These are phyloP conservation scores for Diatrype stigma DNA, from an alignment of 2,329 filamentous ascomycete genomes.

Conservation along the genomic window DNA sequence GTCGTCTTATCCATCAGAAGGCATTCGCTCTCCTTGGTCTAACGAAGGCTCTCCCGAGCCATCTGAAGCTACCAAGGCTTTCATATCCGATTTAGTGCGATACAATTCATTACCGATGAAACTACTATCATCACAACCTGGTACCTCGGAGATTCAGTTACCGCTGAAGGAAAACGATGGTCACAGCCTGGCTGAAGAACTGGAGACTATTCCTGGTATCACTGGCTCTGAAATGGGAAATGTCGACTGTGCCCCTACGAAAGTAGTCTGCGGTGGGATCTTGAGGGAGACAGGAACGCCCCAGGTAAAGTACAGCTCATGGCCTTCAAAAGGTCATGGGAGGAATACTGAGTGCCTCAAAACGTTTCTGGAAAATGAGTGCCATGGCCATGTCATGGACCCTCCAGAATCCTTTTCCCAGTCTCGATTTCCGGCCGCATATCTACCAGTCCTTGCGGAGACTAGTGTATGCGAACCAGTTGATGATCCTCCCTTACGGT, in stretches of 20 bases:
- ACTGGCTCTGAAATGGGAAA: too few species aligned
- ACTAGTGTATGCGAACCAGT: not conserved
- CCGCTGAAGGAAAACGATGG: not conserved
- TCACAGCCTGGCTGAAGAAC: not conserved
- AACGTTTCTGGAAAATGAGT: not conserved
- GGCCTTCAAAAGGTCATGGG: not conserved
- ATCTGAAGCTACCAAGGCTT: conserved; percentile 9
- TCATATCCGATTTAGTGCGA: conserved; percentile 11
- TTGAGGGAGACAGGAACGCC: not conserved
- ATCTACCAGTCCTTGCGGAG: not conserved
- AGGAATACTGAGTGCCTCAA: not conserved
- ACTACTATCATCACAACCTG: conserved; percentile 1
- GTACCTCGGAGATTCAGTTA: conserved; percentile 2
- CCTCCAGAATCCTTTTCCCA: not conserved
- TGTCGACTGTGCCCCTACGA: not conserved
- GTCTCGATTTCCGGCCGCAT: not conserved
- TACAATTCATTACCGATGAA: conserved; percentile 7
- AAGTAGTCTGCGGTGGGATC: not conserved
- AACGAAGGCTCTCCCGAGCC: conserved; percentile 8
- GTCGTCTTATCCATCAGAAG: conserved; percentile 19
- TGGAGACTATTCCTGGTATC: not conserved
- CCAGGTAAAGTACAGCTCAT: not conserved
- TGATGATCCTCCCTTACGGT: not conserved
- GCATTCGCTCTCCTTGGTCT: conserved; percentile 12
- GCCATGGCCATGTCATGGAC: not conserved